phyloP scores from a whole-genome alignment of 371 early-diverging fungal genomes.

The Actinomortierella wolfii region DNA sequence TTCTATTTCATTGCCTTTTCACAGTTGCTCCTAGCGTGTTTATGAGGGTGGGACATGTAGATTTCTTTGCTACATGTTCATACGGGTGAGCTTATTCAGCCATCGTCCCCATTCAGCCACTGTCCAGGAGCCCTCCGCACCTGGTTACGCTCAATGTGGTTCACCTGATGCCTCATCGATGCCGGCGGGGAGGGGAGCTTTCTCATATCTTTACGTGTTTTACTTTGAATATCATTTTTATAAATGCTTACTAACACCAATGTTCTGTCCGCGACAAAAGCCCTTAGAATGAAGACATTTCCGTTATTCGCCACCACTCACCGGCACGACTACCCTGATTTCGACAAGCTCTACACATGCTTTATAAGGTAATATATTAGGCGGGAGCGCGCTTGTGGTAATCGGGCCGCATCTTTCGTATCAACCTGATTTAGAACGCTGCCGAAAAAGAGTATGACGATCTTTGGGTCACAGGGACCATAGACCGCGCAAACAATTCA shows the following conservation, averaged over 20 bases:
- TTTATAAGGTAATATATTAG: neutral
- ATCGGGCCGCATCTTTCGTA: neutral
- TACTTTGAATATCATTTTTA: neutral
- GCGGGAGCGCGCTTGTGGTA: neutral
- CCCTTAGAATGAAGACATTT: conserved; percentile 2
- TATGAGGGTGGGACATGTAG: conserved; percentile 4
- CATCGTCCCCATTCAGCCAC: neutral
- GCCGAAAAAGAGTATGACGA: neutral
- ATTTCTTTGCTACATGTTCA: conserved; percentile 1
- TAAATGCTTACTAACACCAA: neutral
- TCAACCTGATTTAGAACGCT: neutral
- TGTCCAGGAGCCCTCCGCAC: conserved; percentile 2
- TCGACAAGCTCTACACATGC: neutral
- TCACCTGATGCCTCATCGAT: conserved; percentile 1
- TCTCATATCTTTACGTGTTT: neutral
- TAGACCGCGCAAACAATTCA: neutral
- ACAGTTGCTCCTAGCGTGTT: conserved; percentile 3
- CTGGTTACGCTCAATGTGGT: conserved; percentile 1
- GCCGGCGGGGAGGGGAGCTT: conserved; percentile 1
- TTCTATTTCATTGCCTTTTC: no score
- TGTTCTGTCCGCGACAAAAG: neutral
- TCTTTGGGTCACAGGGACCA: neutral
- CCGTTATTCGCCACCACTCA: neutral
- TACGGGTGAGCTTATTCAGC: conserved; percentile 1
- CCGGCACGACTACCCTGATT: neutral